Evolutionary conservation across 768 basidiomycete genomes (phyloP).

Genomic region (Candolleomyces efflorescens): DNA sequence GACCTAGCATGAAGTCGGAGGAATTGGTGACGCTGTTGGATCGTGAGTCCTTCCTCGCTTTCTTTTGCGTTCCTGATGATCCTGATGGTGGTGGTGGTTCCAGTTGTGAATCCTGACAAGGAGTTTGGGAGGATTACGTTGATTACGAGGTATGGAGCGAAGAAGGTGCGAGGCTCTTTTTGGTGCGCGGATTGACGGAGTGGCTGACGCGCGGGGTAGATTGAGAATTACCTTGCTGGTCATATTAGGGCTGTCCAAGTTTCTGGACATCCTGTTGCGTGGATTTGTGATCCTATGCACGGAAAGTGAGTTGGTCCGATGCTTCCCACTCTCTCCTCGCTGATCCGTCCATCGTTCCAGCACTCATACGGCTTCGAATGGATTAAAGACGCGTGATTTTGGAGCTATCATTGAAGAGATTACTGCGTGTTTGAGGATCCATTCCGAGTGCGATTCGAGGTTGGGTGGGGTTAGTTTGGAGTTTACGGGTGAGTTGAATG

Average conservation of each 20-base stretch:
- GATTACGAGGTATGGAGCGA: constrained; percentile 91
- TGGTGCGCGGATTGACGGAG: neutral
- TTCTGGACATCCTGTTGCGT: constrained; percentile 83
- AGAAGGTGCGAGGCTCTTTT: constrained; percentile 47
- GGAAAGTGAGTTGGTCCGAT: constrained; percentile 68
- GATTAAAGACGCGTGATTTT: constrained; percentile 89
- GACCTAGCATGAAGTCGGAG: constrained; percentile 75
- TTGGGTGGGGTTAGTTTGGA: constrained; percentile 86
- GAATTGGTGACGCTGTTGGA: constrained; percentile 77
- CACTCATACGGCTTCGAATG: constrained; percentile 75
- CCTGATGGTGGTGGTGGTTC: constrained; percentile 5
- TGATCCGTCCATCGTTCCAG: constrained; percentile 30
- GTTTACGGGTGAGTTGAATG: constrained; percentile 87
- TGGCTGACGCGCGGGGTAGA: constrained; percentile 33
- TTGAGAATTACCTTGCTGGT: constrained; percentile 65
- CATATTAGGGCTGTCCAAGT: constrained; percentile 81
- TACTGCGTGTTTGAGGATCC: constrained; percentile 76
- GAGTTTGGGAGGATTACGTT: constrained; percentile 82
- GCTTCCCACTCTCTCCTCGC: constrained; percentile 2
- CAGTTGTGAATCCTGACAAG: constrained; percentile 85
- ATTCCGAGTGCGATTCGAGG: constrained; percentile 65
- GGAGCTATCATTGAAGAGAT: constrained; percentile 87
- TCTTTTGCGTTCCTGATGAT: neutral
- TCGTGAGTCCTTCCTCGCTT: constrained; percentile 44
- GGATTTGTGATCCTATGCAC: constrained; percentile 99